Evolutionary conservation across 2,329 filamentous ascomycete species (phyloP).

Genomic region (Chrysoporthe puriensis): DNA sequence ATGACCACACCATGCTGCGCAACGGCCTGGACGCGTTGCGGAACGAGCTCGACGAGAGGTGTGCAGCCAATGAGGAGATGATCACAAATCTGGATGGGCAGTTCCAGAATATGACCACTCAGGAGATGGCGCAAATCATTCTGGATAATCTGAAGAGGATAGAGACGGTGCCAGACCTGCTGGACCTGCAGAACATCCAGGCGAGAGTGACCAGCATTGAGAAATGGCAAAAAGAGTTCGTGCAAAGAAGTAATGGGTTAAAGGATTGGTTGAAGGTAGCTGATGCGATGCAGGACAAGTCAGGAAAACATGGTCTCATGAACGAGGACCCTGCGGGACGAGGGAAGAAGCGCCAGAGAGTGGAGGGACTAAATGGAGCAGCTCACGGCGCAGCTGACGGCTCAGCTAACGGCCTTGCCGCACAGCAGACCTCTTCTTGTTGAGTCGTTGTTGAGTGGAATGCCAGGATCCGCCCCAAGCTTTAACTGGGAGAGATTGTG

Average conservation of each 20-base stretch:
- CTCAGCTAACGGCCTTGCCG: slow-evolving; percentile 9
- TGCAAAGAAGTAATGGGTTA: background rate
- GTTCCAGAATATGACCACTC: slow-evolving; percentile 24
- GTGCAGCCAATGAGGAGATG: slow-evolving; percentile 20
- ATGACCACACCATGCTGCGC: background rate
- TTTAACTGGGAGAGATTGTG: background rate
- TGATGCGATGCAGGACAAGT: background rate
- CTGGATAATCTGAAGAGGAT: slow-evolving; percentile 24
- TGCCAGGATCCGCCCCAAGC: background rate
- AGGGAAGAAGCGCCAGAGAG: slow-evolving; percentile 16
- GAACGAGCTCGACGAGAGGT: background rate
- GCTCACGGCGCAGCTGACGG: slow-evolving; percentile 1
- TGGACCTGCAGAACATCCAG: slow-evolving; percentile 22
- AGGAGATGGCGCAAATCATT: slow-evolving; percentile 21
- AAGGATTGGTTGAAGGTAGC: slow-evolving; percentile 2
- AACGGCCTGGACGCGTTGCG: background rate
- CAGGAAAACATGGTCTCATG: slow-evolving; percentile 3
- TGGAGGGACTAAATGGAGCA: slow-evolving; percentile 14
- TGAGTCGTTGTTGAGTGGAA: background rate
- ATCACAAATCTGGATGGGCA: slow-evolving; percentile 20
- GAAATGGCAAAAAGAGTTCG: background rate
- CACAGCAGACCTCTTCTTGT: background rate
- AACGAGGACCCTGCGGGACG: slow-evolving; percentile 1
- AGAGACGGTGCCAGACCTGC: slow-evolving; percentile 1
- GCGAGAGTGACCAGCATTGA: slow-evolving; percentile 20